A percentile compares a stretch with the other conserved stretches of the same genome.
These are phyloP conservation scores for Cryphonectria nitschkei DNA, from an alignment of 2,329 filamentous ascomycete species.

Conservation along the genomic window DNA sequence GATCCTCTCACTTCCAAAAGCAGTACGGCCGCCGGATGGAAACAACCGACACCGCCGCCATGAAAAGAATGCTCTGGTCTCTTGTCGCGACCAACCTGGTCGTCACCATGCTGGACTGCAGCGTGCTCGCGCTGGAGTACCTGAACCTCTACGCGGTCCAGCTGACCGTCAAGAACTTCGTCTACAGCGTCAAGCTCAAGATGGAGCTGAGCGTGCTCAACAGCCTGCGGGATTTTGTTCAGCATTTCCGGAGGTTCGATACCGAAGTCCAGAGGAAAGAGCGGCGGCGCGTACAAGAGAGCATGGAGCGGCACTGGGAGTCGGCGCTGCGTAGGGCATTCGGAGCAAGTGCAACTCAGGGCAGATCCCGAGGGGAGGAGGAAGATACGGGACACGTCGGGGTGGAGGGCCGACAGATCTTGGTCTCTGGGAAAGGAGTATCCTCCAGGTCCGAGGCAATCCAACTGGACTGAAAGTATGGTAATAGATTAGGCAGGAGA, in stretches of 20 bases:
- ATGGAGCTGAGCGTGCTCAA: constrained; percentile 61
- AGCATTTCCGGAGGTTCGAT: constrained; percentile 11
- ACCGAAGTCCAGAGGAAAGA: constrained; percentile 8
- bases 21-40: constrained; percentile 43
- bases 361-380: background rate
- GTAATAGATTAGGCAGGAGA: background rate
- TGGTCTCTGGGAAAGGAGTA: background rate
- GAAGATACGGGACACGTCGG: constrained; percentile 6
- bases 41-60: constrained; percentile 31
- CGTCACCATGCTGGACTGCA: constrained; percentile 46
- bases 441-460: background rate
- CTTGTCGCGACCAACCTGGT: constrained; percentile 48
- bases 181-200: constrained; percentile 53
- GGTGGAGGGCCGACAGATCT: constrained; percentile 17
- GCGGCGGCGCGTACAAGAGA: constrained; percentile 13
- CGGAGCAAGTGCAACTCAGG: background rate
- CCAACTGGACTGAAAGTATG: background rate
- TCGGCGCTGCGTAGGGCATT: constrained; percentile 20
- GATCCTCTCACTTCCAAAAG: constrained; percentile 52
- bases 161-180: constrained; percentile 45
- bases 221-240: constrained; percentile 34
- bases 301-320: constrained; percentile 24
- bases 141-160: constrained; percentile 45
- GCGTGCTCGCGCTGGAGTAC: constrained; percentile 45
- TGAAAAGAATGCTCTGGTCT: constrained; percentile 10